These are phyloP conservation scores for Chlorella sorokiniana DNA, from an alignment of 139 green algal genomes.

Conservation along the genomic window DNA sequence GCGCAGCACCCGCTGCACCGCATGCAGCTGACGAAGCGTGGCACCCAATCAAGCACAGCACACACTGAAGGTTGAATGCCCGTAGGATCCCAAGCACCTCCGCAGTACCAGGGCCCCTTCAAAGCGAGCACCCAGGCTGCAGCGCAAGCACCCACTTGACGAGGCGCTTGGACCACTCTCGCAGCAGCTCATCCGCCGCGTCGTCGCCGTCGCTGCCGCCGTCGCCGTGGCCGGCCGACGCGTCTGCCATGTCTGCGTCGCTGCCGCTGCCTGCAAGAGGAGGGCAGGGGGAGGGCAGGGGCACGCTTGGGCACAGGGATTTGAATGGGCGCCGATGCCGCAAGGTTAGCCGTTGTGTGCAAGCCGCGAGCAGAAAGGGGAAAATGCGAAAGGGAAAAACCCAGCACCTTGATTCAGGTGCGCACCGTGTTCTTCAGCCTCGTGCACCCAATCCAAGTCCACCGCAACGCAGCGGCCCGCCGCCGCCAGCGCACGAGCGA, in stretches of 20 bases:
- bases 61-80: too few species aligned
- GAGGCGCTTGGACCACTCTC: constrained; percentile 29
- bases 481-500: constrained; percentile 2
- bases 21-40: too few species aligned
- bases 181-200: constrained; percentile 28
- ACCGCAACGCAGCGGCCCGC: constrained; percentile 9
- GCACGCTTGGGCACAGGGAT: not conserved
- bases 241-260: constrained; percentile 27
- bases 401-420: not conserved
- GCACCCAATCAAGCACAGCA: too few species aligned
- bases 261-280: not conserved
- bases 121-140: not conserved
- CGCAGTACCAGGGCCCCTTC: not conserved
- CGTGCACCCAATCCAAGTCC: constrained; percentile 32
- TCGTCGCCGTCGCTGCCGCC: constrained; percentile 9
- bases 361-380: not conserved
- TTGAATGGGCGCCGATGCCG: too few species aligned
- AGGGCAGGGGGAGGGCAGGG: too few species aligned
- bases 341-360: too few species aligned
- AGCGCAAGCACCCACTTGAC: not conserved
- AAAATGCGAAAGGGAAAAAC: not conserved
- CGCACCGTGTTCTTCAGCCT: constrained; percentile 1
- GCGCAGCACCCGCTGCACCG: too few species aligned
- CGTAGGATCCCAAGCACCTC: too few species aligned
- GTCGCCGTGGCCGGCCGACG: not conserved